phyloP scores from a whole-genome alignment of 2,329 filamentous ascomycete species.

The Amylocarpus encephaloides region DNA sequence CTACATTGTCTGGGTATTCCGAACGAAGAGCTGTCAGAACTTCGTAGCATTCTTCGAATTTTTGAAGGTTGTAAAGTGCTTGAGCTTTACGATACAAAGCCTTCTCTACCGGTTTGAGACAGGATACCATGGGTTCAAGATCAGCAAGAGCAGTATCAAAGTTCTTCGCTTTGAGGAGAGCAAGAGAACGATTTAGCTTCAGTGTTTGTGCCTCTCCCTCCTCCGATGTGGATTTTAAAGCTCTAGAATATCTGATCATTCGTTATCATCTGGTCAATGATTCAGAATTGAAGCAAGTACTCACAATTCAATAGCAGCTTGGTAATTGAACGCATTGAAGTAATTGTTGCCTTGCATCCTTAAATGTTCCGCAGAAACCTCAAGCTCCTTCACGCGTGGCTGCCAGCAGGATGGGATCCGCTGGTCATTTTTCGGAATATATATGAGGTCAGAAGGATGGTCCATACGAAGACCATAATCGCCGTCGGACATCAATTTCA shows the following conservation, averaged over 20 bases:
- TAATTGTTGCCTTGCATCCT: not conserved
- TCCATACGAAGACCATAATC: conserved; percentile 34
- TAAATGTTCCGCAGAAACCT: too few species aligned
- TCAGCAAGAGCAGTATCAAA: conserved; percentile 10
- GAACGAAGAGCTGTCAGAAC: conserved; percentile 18
- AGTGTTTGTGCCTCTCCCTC: not conserved
- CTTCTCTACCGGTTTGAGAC: too few species aligned
- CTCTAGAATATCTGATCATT: too few species aligned
- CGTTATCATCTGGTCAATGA: too few species aligned
- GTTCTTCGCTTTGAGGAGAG: not conserved
- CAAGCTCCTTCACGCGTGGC: too few species aligned
- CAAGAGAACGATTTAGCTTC: not conserved
- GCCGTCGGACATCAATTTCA: not conserved
- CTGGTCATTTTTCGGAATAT: too few species aligned
- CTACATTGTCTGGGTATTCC: conserved; percentile 26
- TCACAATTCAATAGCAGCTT: not conserved
- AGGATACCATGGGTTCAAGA: not conserved
- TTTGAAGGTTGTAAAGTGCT: conserved; percentile 33
- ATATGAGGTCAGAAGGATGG: not conserved
- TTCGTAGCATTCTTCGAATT: conserved; percentile 31
- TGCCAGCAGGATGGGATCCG: too few species aligned
- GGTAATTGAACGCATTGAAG: not conserved
- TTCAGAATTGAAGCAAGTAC: too few species aligned
- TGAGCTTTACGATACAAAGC: conserved; percentile 32
- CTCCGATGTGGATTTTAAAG: too few species aligned